phyloP scores from a whole-genome alignment of 257 asterid species.

The Nicotiana noctiflora region DNA sequence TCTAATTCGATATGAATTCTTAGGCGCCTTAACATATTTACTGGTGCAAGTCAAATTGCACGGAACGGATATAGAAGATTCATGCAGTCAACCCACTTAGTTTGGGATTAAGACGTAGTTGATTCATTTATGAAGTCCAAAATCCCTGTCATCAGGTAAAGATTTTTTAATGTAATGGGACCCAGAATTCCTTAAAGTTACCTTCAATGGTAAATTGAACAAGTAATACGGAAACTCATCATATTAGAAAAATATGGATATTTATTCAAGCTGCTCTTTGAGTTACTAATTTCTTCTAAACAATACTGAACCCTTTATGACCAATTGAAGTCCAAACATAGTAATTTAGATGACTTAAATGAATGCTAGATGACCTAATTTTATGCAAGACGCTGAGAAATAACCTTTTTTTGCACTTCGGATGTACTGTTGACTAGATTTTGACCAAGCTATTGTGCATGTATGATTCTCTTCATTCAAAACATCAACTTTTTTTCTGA shows the following conservation, averaged over 20 bases:
- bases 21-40: background rate
- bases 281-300: background rate
- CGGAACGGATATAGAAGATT: background rate
- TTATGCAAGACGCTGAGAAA: background rate
- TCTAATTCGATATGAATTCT: background rate
- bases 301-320: background rate
- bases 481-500: background rate
- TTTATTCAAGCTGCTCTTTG: background rate
- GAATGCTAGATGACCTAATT: background rate
- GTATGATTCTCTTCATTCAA: background rate
- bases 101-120: background rate
- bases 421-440: too few species aligned
- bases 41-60: background rate
- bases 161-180: background rate
- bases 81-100: background rate
- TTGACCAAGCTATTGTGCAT: too few species aligned
- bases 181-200: background rate
- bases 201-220: background rate
- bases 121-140: background rate
- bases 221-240: background rate
- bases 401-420: too few species aligned
- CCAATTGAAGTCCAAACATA: background rate
- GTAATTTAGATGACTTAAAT: background rate
- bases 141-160: background rate
- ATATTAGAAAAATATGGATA: background rate